Conservation (phyloP, 352 stramenopile genomes). For the Saprolegnia parasitica region DNA sequence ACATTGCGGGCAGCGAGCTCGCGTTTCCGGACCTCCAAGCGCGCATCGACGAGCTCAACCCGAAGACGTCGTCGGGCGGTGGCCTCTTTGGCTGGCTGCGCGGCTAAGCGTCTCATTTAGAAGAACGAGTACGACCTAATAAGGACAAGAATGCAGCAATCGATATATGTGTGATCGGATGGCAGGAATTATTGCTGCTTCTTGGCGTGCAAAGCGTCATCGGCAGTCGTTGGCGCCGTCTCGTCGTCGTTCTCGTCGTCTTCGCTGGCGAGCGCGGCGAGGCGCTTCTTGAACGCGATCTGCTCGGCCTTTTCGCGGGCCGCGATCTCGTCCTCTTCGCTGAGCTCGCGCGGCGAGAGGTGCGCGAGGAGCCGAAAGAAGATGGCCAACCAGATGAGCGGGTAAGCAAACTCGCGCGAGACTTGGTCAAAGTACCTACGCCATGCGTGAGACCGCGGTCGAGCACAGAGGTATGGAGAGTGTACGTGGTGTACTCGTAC, state of each 20-base stretch:
- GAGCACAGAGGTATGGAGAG: not conserved
- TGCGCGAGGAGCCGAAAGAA: conserved; percentile 69
- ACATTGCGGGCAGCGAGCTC: conserved; percentile 78
- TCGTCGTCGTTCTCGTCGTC: conserved; percentile 16
- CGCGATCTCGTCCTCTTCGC: conserved; percentile 6
- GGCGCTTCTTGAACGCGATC: not conserved
- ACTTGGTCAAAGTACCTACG: conserved; percentile 68
- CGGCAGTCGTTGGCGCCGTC: not conserved
- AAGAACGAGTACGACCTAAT: not conserved
- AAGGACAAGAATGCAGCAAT: not conserved
- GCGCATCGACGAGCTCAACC: conserved; percentile 66
- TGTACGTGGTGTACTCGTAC: conserved; percentile 65
- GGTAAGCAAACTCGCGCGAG: conserved; percentile 62
- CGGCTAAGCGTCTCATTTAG: conserved; percentile 49
- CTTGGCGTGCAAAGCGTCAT: not conserved
- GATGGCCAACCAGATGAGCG: conserved; percentile 75
- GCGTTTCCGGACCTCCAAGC: conserved; percentile 71
- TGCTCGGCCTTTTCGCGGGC: conserved; percentile 11
- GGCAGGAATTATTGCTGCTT: conserved; percentile 22
- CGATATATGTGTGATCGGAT: not conserved
- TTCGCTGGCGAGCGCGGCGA: not conserved
- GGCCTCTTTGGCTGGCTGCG: conserved; percentile 80
- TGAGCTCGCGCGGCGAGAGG: conserved; percentile 43
- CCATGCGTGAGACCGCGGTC: not conserved
- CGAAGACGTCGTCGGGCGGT: conserved; percentile 35